Evolutionary conservation across 2,329 filamentous ascomycete species (phyloP).

Genomic region (Fusarium tuaranense): DNA sequence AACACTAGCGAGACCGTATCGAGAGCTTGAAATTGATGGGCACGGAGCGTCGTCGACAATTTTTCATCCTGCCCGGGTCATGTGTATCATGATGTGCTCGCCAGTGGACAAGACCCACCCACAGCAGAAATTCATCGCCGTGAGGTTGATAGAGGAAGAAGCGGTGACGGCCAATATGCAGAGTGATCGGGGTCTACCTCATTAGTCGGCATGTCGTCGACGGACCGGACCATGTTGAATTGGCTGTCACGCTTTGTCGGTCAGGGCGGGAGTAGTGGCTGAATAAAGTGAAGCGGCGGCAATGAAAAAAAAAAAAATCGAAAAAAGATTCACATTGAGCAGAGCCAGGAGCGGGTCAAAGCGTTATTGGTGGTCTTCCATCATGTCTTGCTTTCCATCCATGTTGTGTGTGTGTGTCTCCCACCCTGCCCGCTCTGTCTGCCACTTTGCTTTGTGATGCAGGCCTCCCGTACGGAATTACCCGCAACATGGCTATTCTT

Average conservation of each 20-base stretch:
- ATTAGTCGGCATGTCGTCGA: conserved; percentile 26
- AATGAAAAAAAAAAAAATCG: not conserved
- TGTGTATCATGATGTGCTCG: conserved; percentile 10
- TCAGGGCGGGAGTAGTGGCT: conserved; percentile 28
- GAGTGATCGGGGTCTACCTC: conserved; percentile 15
- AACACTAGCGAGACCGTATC: conserved; percentile 2
- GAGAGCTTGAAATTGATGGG: not conserved
- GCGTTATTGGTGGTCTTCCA: conserved; percentile 10
- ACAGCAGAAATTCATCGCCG: conserved; percentile 24
- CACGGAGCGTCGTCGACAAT: not conserved
- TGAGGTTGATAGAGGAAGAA: conserved; percentile 24
- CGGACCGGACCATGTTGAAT: conserved; percentile 6
- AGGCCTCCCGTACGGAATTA: not conserved
- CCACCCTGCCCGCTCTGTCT: not conserved
- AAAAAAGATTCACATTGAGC: not conserved
- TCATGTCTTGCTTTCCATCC: not conserved
- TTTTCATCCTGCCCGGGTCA: not conserved
- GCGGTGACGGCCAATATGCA: conserved; percentile 34
- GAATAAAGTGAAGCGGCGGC: conserved; percentile 12
- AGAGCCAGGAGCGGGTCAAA: conserved; percentile 25
- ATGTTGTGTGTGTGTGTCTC: not conserved
- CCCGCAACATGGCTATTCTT: not conserved
- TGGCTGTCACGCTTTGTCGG: conserved; percentile 33
- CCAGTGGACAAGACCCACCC: conserved; percentile 17
- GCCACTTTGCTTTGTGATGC: not conserved